phyloP scores from a whole-genome alignment of 805 yeast species.

The Isabelozyma rhagii region DNA sequence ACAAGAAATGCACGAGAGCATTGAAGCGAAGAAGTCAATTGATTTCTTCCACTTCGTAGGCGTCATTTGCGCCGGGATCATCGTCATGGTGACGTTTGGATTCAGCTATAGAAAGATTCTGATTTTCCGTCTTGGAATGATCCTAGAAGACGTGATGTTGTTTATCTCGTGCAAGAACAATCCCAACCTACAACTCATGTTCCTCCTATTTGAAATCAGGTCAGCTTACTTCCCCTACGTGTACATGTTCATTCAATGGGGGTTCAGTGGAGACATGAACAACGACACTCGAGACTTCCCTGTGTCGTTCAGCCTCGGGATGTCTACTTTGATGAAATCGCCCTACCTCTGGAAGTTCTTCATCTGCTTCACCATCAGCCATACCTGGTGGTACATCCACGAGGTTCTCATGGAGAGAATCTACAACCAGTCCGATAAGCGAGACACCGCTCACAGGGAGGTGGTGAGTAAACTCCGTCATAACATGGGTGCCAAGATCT shows the following conservation, averaged over 20 bases:
- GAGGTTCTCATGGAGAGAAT: constrained; percentile 10
- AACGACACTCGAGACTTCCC: neutral
- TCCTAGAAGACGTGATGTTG: constrained; percentile 21
- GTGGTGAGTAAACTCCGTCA: no score
- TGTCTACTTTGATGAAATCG: constrained; percentile 5
- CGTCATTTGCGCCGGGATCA: constrained; percentile 21
- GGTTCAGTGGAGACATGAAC: constrained; percentile 1
- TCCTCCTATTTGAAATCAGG: constrained; percentile 18
- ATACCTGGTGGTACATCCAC: constrained; percentile 34
- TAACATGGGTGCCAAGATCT: no score
- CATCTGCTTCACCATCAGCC: constrained; percentile 19
- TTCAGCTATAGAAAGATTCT: constrained; percentile 11
- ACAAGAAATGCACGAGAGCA: constrained; percentile 7
- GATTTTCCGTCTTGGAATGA: constrained; percentile 18
- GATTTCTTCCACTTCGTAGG: constrained; percentile 30
- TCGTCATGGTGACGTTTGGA: constrained; percentile 14
- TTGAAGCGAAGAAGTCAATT: constrained; percentile 16
- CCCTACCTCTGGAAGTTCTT: constrained; percentile 10
- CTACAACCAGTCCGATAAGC: neutral
- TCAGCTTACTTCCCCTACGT: constrained; percentile 20
- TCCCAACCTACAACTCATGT: constrained; percentile 19
- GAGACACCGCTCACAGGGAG: no score
- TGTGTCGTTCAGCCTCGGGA: constrained; percentile 4
- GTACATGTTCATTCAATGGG: constrained; percentile 3
- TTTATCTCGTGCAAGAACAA: constrained; percentile 27